phyloP scores from a whole-genome alignment of 2,329 filamentous ascomycete species.

The Kalmusia sp. region DNA sequence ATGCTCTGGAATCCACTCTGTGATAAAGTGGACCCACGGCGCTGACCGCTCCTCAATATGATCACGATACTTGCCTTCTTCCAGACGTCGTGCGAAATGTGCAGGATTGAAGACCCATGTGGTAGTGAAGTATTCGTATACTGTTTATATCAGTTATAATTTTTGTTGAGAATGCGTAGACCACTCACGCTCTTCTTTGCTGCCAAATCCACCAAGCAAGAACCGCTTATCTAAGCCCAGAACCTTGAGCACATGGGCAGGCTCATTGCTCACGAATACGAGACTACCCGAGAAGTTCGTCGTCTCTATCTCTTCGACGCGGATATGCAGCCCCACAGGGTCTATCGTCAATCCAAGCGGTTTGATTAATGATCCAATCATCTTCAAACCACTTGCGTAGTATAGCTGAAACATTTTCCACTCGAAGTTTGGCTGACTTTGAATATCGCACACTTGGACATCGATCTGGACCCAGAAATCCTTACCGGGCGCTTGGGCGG shows the following conservation, averaged over 20 bases:
- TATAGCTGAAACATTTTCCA: constrained; percentile 30
- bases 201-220: constrained; percentile 22
- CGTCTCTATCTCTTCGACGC: constrained; percentile 33
- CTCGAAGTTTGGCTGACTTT: constrained; percentile 19
- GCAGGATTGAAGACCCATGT: constrained; percentile 35
- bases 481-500: constrained; percentile 17
- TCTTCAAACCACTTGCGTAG: constrained; percentile 31
- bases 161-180: not conserved
- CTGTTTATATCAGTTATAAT: constrained; percentile 15
- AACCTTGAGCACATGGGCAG: constrained; percentile 26
- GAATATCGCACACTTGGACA: constrained; percentile 29
- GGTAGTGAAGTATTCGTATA: constrained; percentile 27
- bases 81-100: constrained; percentile 27
- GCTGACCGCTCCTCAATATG: constrained; percentile 23
- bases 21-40: constrained; percentile 29
- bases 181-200: constrained; percentile 28
- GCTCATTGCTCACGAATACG: constrained; percentile 28
- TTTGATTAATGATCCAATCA: constrained; percentile 34
- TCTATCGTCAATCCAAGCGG: constrained; percentile 33
- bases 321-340: constrained; percentile 28
- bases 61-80: constrained; percentile 24
- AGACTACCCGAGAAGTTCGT: constrained; percentile 28
- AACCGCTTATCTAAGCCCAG: constrained; percentile 27
- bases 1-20: constrained; percentile 27
- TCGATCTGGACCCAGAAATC: constrained; percentile 33